These are phyloP conservation scores for Stramenopiles sp. DNA, from an alignment of 352 stramenopile species.

Conservation along the genomic window DNA sequence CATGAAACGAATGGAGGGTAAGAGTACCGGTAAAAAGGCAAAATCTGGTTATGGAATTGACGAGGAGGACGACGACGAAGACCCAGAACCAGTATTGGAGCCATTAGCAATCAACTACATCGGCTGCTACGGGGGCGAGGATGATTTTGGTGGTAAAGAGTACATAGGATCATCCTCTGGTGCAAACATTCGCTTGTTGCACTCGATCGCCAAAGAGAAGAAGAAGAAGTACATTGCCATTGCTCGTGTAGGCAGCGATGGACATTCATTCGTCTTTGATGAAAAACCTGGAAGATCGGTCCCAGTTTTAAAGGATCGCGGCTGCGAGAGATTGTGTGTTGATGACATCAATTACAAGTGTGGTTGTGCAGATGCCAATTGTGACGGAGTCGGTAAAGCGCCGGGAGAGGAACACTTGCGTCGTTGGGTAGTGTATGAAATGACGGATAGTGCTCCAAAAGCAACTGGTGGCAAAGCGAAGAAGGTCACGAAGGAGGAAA, in stretches of 20 bases:
- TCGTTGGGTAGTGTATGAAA: conserved; percentile 40
- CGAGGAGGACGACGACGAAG: too few relatives aligned
- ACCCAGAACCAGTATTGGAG: conserved; percentile 45
- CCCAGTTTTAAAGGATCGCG: conserved; percentile 31
- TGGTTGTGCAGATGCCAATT: conserved; percentile 54
- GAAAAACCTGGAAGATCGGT: too few relatives aligned
- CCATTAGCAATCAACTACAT: conserved; percentile 39
- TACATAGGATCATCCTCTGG: conserved; percentile 60
- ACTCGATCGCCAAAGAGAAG: conserved; percentile 52
- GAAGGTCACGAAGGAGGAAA: too few relatives aligned
- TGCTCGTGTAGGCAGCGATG: conserved; percentile 44
- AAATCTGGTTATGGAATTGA: too few relatives aligned
- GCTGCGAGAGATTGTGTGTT: conserved; percentile 47
- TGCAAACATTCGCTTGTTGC: conserved; percentile 64
- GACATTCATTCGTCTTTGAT: conserved; percentile 68
- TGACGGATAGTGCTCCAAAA: too few relatives aligned
- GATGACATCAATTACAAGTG: conserved; percentile 49
- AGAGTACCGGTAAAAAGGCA: conserved; percentile 55
- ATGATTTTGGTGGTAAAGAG: conserved; percentile 54
- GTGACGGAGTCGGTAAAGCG: conserved; percentile 43
- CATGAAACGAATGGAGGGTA: conserved; percentile 33
- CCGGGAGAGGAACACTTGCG: conserved; percentile 62
- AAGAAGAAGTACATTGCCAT: conserved; percentile 63
- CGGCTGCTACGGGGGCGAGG: conserved; percentile 52
- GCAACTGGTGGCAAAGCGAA: too few relatives aligned